These are phyloP conservation scores for Xerocomus potaroensis DNA, from an alignment of 768 basidiomycete species.

Conservation along the genomic window DNA sequence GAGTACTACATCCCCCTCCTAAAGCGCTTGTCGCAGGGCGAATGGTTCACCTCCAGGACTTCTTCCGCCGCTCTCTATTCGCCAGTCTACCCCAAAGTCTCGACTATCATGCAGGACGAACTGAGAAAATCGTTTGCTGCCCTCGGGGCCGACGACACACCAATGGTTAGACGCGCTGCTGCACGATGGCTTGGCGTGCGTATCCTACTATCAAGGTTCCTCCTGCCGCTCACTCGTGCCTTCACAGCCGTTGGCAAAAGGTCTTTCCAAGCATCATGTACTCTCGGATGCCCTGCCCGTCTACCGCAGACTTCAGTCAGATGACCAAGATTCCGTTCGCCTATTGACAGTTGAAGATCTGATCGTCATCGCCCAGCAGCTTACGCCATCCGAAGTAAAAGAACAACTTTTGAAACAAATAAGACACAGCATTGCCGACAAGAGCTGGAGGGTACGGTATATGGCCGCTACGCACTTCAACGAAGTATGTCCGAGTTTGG, in stretches of 20 bases:
- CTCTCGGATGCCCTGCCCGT: slow-evolving; percentile 85
- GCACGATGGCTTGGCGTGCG: slow-evolving; percentile 95
- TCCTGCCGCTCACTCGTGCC: slow-evolving; percentile 12
- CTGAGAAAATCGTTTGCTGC: slow-evolving; percentile 79
- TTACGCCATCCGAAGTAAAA: slow-evolving; percentile 86
- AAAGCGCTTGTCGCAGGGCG: slow-evolving; percentile 83
- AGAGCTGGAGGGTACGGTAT: slow-evolving; percentile 98
- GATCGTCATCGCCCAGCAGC: slow-evolving; percentile 83
- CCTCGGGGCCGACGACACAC: slow-evolving; percentile 91
- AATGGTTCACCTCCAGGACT: slow-evolving; percentile 98
- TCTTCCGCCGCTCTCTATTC: slow-evolving; percentile 93
- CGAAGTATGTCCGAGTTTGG: slow-evolving; percentile 49
- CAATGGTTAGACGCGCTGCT: slow-evolving; percentile 96
- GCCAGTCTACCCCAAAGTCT: slow-evolving; percentile 80
- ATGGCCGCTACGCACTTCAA: slow-evolving; percentile 99
- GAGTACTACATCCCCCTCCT: slow-evolving; percentile 89
- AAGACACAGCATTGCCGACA: slow-evolving; percentile 84
- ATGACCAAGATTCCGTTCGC: slow-evolving; percentile 98
- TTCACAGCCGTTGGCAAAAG: slow-evolving; percentile 69
- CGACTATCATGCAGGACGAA: slow-evolving; percentile 74
- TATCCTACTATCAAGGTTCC: slow-evolving; percentile 13
- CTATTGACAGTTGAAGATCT: slow-evolving; percentile 93
- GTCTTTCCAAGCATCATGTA: slow-evolving; percentile 75
- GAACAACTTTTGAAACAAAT: slow-evolving; percentile 86
- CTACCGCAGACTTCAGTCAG: slow-evolving; percentile 88